Conservation (phyloP, 139 green algal genomes). For the Mesotaenium endlicherianum region DNA sequence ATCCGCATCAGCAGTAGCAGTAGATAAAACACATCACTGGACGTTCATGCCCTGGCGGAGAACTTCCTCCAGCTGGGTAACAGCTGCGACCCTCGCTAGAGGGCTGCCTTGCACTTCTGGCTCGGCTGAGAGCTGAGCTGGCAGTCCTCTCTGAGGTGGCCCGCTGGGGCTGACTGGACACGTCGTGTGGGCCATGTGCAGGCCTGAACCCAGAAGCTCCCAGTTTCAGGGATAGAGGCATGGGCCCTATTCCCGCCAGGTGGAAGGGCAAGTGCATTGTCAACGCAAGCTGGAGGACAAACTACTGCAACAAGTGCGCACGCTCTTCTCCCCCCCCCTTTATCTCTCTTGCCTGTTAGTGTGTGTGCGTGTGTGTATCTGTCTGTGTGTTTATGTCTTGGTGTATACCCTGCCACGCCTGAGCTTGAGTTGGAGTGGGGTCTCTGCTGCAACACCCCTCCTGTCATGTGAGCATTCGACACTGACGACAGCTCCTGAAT, state of each 20-base stretch:
- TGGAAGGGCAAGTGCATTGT: conserved; percentile 12
- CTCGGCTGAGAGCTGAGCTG: too few species aligned
- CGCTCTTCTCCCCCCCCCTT: background rate
- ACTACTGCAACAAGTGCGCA: conserved; percentile 2
- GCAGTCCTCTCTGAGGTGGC: too few species aligned
- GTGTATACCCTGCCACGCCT: background rate
- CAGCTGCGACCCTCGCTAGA: too few species aligned
- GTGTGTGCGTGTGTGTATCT: background rate
- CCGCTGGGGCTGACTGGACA: too few species aligned
- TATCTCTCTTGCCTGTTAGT: background rate
- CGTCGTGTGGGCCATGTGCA: too few species aligned
- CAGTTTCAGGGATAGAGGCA: background rate
- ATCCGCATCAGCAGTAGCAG: too few species aligned
- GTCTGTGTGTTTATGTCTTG: background rate
- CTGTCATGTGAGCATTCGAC: background rate
- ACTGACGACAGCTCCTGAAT: background rate
- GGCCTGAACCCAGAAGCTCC: background rate
- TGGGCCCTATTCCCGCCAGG: background rate
- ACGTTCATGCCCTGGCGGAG: too few species aligned
- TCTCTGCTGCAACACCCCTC: background rate
- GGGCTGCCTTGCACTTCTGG: too few species aligned
- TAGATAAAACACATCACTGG: too few species aligned
- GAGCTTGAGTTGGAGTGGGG: background rate
- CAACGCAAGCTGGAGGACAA: background rate
- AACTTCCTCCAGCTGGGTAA: too few species aligned